Percentiles rank a stretch among this genome's conserved stretches.
Conservation (phyloP, 495 filamentous ascomycete genomes). For the Tuber melanosporum region DNA sequence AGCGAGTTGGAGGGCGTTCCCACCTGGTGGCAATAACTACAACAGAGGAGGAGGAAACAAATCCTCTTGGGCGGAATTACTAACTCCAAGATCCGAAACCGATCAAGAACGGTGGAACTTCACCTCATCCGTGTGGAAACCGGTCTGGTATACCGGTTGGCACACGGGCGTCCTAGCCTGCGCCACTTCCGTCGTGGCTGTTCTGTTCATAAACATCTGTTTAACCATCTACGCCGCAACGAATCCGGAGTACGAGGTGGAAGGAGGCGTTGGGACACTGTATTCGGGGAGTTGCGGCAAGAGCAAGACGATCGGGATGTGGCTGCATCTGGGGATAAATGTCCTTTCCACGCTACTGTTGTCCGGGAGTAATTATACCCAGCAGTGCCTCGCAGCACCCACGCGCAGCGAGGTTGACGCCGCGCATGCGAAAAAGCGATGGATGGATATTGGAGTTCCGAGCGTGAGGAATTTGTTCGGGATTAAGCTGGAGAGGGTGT, state of each 20-base stretch:
- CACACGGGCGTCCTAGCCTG: not conserved
- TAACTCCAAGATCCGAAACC: not conserved
- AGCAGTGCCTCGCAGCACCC: constrained; percentile 13
- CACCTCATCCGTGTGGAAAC: not conserved
- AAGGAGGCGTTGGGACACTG: not conserved
- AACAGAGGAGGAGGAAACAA: not conserved
- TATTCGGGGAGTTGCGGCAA: constrained; percentile 8
- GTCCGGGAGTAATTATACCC: constrained; percentile 12
- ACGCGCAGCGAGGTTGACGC: constrained; percentile 10
- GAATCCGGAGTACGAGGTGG: not conserved
- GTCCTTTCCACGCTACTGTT: not conserved
- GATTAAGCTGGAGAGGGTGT: not conserved
- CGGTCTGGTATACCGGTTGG: not conserved
- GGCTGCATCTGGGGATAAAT: constrained; percentile 7
- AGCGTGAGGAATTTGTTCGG: constrained; percentile 10
- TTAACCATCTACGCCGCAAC: constrained; percentile 1
- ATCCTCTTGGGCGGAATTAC: not conserved
- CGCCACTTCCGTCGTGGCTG: not conserved
- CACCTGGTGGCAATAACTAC: not conserved
- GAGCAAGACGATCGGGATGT: not conserved
- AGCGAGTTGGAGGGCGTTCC: not conserved
- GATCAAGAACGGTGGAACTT: not conserved
- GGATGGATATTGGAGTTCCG: constrained; percentile 16
- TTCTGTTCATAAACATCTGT: constrained; percentile 5
- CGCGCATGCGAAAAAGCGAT: constrained; percentile 12